Evolutionary conservation across 179 eudicot genomes (phyloP).

Genomic region (Beta lomatogona): DNA sequence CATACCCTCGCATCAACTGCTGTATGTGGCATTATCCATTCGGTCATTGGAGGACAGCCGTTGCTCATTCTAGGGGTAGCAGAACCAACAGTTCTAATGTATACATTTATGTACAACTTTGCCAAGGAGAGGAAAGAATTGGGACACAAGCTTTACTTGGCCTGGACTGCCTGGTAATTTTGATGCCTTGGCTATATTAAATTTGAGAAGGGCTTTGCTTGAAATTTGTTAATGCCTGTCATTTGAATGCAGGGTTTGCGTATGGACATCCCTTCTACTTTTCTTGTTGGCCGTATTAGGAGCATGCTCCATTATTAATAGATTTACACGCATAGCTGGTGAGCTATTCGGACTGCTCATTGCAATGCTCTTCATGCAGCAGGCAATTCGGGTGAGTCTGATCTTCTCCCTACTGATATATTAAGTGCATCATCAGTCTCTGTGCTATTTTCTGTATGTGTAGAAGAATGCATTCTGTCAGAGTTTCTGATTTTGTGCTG

Average conservation of each 20-base stretch:
- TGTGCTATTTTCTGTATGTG: background rate
- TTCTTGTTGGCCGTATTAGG: constrained; percentile 88
- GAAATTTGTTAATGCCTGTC: constrained; percentile 9
- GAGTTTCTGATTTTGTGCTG: background rate
- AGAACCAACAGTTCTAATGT: constrained; percentile 98
- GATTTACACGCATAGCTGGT: constrained; percentile 98
- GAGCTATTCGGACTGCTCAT: constrained; percentile 96
- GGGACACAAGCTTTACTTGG: constrained; percentile 82
- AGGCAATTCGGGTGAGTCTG: constrained; percentile 83
- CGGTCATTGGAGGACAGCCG: constrained; percentile 96
- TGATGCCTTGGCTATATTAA: background rate
- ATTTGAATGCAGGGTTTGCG: constrained; percentile 73
- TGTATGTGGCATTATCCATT: constrained; percentile 90
- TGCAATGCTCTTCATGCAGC: constrained; percentile 99
- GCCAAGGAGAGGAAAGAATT: constrained; percentile 83
- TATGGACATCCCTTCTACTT: constrained; percentile 94
- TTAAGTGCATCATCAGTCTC: background rate
- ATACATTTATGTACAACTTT: constrained; percentile 94
- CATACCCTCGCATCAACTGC: constrained; percentile 98
- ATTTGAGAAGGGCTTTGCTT: constrained; percentile 3
- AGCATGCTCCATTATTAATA: constrained; percentile 95
- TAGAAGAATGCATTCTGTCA: background rate
- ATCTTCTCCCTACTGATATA: background rate
- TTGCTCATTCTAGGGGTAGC: constrained; percentile 96
- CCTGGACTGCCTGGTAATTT: constrained; percentile 96